Percentiles rank a stretch among this genome's conserved stretches.
These are phyloP conservation scores for Eutrema japonicum DNA, from an alignment of 345 rosid genomes.

Conservation along the genomic window DNA sequence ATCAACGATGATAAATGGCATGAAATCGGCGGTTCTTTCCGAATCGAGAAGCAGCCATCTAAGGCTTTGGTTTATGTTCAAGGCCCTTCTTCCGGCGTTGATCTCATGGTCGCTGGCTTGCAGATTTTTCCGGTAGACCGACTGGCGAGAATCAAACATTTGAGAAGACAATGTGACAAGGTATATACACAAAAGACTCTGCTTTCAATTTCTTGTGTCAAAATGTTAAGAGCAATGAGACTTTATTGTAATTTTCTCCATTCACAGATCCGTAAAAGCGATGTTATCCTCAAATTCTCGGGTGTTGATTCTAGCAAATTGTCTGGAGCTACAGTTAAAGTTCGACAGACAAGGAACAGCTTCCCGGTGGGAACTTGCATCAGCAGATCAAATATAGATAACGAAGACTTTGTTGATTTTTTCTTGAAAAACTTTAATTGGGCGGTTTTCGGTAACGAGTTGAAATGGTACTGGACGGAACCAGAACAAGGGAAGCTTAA, in stretches of 20 bases:
- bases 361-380: slow-evolving; percentile 90
- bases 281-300: slow-evolving; percentile 67
- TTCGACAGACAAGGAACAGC: slow-evolving; percentile 68
- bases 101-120: slow-evolving; percentile 85
- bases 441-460: slow-evolving; percentile 90
- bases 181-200: slow-evolving; percentile 42
- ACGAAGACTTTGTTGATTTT: slow-evolving; percentile 84
- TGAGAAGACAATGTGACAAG: slow-evolving; percentile 71
- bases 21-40: slow-evolving; percentile 86
- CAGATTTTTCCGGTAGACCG: slow-evolving; percentile 89
- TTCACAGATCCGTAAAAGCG: slow-evolving; percentile 75
- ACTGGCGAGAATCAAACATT: slow-evolving; percentile 60
- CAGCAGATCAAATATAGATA: slow-evolving; percentile 75
- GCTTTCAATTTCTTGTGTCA: not conserved
- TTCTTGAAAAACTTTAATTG: slow-evolving; percentile 79
- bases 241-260: slow-evolving; percentile 15
- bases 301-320: slow-evolving; percentile 48
- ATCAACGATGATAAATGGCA: slow-evolving; percentile 77
- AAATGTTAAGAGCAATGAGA: not conserved
- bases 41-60: slow-evolving; percentile 80
- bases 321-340: slow-evolving; percentile 55
- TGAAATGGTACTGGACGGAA: slow-evolving; percentile 98
- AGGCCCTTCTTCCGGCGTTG: slow-evolving; percentile 80
- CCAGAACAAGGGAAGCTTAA: slow-evolving; percentile 77
- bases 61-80: slow-evolving; percentile 84